Evolutionary conservation across 441 rosid species (phyloP).

Genomic region (Metrosideros polymorpha): DNA sequence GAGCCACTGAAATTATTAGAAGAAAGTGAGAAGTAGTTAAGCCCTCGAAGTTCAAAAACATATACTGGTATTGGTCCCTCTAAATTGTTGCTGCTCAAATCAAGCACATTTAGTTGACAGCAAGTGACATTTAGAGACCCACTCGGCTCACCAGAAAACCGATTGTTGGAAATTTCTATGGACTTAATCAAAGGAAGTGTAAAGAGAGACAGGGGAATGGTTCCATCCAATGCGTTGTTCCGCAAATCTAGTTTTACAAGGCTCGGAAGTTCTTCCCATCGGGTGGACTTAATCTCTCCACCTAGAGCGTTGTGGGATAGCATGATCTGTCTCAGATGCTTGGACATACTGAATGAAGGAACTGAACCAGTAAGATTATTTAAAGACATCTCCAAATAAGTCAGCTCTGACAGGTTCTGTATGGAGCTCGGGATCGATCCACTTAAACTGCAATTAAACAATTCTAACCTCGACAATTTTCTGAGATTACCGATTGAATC

Average conservation of each 20-base stretch:
- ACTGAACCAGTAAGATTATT: slow-evolving; percentile 8
- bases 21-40: background rate
- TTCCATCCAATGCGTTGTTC: background rate
- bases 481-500: slow-evolving; percentile 19
- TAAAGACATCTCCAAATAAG: slow-evolving; percentile 9
- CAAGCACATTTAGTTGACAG: background rate
- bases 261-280: background rate
- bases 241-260: background rate
- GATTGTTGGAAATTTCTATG: background rate
- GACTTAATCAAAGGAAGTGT: background rate
- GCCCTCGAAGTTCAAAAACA: background rate
- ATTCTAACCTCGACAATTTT: slow-evolving; percentile 9
- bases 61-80: background rate
- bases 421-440: slow-evolving; percentile 23
- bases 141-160: background rate
- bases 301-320: background rate
- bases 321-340: background rate
- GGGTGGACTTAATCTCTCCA: background rate
- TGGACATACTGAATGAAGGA: background rate
- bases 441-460: slow-evolving; percentile 7
- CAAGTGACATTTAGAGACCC: background rate
- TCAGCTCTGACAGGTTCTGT: slow-evolving; percentile 6
- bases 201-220: background rate
- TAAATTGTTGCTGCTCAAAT: background rate
- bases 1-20: slow-evolving; percentile 5